Evolutionary conservation across 805 yeast genomes (phyloP).

Genomic region (Metschnikowia santaceciliae): DNA sequence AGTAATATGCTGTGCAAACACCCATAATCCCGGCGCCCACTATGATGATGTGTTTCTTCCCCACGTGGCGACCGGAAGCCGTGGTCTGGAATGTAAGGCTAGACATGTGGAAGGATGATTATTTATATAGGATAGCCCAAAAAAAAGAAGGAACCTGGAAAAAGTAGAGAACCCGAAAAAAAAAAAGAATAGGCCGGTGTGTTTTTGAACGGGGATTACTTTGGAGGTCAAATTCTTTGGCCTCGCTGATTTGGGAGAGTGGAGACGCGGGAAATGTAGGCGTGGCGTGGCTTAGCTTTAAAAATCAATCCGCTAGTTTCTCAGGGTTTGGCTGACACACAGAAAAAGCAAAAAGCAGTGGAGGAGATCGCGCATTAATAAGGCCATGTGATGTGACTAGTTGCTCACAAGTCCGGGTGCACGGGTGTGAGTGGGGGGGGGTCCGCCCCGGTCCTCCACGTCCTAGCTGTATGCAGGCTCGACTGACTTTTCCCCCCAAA

Average conservation of each 20-base stretch:
- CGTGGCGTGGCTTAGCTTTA: neutral
- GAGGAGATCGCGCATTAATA: conserved; percentile 1
- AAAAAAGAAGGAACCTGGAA: too few species aligned
- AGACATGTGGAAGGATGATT: conserved; percentile 17
- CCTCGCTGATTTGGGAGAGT: too few species aligned
- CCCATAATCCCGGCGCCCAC: conserved; percentile 97
- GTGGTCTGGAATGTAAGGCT: conserved; percentile 32
- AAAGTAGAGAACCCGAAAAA: too few species aligned
- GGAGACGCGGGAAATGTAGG: too few species aligned
- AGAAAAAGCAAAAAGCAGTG: neutral
- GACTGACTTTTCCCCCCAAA: too few species aligned
- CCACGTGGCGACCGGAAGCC: conserved; percentile 49
- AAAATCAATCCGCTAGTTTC: neutral
- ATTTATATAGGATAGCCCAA: too few species aligned
- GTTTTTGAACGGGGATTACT: too few species aligned
- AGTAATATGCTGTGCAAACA: conserved; percentile 86
- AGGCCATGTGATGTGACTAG: conserved; percentile 3
- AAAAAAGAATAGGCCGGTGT: too few species aligned
- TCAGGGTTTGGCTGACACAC: neutral
- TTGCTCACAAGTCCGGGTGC: conserved; percentile 2
- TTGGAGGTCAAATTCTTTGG: too few species aligned
- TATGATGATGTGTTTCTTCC: conserved; percentile 72
- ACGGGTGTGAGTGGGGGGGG: neutral
- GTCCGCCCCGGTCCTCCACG: too few species aligned
- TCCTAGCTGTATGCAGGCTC: too few species aligned